phyloP scores from a whole-genome alignment of 345 rosid genomes.

The Draba incana region DNA sequence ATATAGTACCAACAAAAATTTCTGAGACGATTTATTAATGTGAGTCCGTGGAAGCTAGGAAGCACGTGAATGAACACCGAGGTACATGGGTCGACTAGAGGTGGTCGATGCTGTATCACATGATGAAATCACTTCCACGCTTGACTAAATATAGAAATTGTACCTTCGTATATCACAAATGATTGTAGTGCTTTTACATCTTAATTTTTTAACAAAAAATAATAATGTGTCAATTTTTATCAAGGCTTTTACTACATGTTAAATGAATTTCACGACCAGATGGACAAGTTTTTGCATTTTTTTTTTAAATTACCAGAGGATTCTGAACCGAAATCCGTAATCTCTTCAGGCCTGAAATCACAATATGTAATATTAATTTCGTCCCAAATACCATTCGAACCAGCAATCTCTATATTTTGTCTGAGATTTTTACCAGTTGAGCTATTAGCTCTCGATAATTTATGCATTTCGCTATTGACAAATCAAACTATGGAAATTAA shows the following conservation, averaged over 20 bases:
- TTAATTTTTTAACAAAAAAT: too few species aligned
- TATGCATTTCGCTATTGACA: too few species aligned
- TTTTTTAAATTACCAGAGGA: too few species aligned
- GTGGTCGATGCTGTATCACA: conserved; percentile 27
- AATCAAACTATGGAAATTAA: too few species aligned
- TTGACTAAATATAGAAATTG: neutral
- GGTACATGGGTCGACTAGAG: conserved; percentile 23
- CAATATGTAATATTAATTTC: too few species aligned
- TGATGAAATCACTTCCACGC: conserved; percentile 22
- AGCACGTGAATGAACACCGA: conserved; percentile 39
- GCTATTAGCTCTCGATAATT: too few species aligned
- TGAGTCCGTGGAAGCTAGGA: conserved; percentile 18
- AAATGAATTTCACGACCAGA: neutral
- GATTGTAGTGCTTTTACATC: neutral
- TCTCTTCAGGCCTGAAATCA: too few species aligned
- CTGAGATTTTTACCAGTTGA: too few species aligned
- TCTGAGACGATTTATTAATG: neutral
- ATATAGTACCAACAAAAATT: conserved; percentile 21
- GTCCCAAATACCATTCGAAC: too few species aligned
- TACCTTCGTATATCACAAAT: conserved; percentile 1
- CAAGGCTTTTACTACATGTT: neutral
- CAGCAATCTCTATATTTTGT: too few species aligned
- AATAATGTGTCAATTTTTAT: neutral
- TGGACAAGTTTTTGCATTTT: neutral
- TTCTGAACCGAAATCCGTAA: too few species aligned